Evolutionary conservation across 2,329 filamentous ascomycete species (phyloP).

Genomic region (Aspergillus brunneoviolaceus): DNA sequence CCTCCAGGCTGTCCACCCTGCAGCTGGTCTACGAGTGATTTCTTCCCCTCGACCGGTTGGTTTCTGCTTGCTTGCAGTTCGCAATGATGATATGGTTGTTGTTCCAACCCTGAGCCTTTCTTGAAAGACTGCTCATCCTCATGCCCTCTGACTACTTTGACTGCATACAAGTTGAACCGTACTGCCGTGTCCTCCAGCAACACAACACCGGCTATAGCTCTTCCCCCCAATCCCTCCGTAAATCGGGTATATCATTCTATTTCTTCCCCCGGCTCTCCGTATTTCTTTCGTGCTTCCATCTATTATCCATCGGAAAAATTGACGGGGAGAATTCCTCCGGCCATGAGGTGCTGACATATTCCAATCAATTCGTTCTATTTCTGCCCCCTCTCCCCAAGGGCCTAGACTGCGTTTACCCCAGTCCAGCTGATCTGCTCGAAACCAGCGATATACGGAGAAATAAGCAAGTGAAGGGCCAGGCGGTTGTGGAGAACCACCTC

Average conservation of each 20-base stretch:
- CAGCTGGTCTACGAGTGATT: neutral
- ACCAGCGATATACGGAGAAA: neutral
- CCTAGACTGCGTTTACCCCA: constrained; percentile 14
- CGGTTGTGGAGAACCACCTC: neutral
- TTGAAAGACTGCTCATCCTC: neutral
- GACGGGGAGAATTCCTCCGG: constrained; percentile 19
- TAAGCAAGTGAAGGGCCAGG: neutral
- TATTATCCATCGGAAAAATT: constrained; percentile 19
- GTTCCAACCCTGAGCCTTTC: neutral
- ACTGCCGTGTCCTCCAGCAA: neutral
- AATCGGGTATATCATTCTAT: constrained; percentile 5
- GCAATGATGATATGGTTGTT: neutral
- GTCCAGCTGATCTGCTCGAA: constrained; percentile 9
- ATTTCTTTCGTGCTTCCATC: constrained; percentile 28
- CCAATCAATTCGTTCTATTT: constrained; percentile 18
- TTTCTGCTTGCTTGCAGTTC: neutral
- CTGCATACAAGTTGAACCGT: neutral
- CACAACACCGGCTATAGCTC: neutral
- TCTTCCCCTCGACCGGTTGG: neutral
- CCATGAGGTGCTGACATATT: constrained; percentile 10
- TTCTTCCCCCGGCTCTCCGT: constrained; percentile 21
- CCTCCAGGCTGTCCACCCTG: too few species aligned
- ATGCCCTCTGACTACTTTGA: neutral
- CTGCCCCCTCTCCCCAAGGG: constrained; percentile 4
- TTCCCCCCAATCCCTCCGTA: neutral